Base-by-base conservation (phyloP, 2,329 filamentous ascomycete genomes). In the Didymella lethalis region DNA sequence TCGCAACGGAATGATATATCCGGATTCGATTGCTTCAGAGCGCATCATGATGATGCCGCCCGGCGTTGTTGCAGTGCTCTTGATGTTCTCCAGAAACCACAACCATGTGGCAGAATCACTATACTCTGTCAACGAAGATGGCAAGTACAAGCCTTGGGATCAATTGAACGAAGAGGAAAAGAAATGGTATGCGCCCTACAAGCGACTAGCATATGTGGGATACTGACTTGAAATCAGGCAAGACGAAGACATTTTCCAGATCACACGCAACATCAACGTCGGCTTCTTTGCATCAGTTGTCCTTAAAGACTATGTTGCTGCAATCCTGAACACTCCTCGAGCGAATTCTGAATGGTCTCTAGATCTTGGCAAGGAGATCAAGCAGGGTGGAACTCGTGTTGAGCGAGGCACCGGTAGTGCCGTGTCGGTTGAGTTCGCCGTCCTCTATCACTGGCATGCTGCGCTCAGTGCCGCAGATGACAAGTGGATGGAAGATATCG, bases 381-480 rank as follows among this genome's bases (percentile, higher is more conserved):
- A 88, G 82, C 8, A 81, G 28, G 76, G 84, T 2, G 93, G 5
- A 81, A 85, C 87, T 0, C 87, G 90, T 50, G 83, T 70, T 16
- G 68, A 69, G 48, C 64, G 86, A 16, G 92, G 91, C 50, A 87
- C 90, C 0, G 92, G 92, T 53, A 96, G 94, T 69, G 87, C 89
- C 63, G 90, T 93, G 10, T 93, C 90, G 0, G 90, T 90, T 4
- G 92, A 96, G 77, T 96, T 96, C 81, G 95, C 94, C 71, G 83
- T 96, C 10, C 88, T 90, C 67, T 96, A 96, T 75, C 85, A 92
- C 64, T 95, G 91, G 91, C 92, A 95, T 79, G 92, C 90, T 7
- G 88, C 89, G 65, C 90, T 93, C 66, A 84, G 83, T 53, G 84
- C 86, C 56, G 87, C 85, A 65, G 92, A 96, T 67, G 92, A 94